Conservation (phyloP, 306 rosid genomes). For the Quercus bicolor region DNA sequence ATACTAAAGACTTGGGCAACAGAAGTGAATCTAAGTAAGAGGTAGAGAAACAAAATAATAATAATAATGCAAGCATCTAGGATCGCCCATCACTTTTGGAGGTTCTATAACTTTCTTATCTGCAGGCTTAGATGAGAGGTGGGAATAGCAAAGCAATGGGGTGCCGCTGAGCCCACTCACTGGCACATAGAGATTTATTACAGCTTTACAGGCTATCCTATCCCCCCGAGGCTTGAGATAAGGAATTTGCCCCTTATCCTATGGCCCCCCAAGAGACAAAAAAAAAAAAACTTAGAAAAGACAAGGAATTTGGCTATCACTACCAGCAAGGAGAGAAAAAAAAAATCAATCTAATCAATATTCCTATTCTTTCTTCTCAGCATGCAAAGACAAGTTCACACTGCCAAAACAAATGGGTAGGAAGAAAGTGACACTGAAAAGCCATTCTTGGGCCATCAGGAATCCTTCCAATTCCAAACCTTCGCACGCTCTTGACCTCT, state of each 20-base stretch:
- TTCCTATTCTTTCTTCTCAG: conserved; percentile 40
- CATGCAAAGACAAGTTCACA: conserved; percentile 37
- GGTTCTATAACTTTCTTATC: conserved; percentile 22
- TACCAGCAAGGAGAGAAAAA: conserved; percentile 13
- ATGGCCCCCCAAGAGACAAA: background rate
- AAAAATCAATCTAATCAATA: conserved; percentile 19
- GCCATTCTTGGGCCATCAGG: conserved; percentile 22
- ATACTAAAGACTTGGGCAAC: background rate
- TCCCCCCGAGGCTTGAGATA: conserved; percentile 37
- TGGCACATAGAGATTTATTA: background rate
- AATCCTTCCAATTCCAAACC: conserved; percentile 13
- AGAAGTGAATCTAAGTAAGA: background rate
- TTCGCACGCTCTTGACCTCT: background rate
- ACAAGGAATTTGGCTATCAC: conserved; percentile 40
- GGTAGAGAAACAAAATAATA: background rate
- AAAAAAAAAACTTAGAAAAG: background rate
- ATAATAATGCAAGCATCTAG: conserved; percentile 7
- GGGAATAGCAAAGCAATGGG: conserved; percentile 11
- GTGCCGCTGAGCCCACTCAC: background rate
- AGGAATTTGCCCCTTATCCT: conserved; percentile 26
- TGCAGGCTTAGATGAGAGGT: conserved; percentile 12
- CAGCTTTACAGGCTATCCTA: conserved; percentile 13
- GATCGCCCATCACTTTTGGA: conserved; percentile 11
- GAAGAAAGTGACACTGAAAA: conserved; percentile 13
- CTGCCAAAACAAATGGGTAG: conserved; percentile 9